Base-by-base conservation (phyloP, 148 eudicot species). In the Gaultheria prostrata region DNA sequence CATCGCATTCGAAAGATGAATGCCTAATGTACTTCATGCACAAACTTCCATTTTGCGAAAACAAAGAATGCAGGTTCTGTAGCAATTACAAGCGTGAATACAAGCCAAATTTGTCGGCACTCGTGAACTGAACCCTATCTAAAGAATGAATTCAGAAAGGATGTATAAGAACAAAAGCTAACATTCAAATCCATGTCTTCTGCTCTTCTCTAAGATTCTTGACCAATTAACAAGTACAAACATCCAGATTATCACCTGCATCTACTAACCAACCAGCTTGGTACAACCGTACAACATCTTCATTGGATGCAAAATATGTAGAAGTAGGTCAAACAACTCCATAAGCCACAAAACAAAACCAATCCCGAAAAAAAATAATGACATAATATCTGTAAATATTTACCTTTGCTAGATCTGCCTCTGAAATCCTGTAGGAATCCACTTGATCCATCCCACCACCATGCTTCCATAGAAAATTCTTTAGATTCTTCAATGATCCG, bases 401-500 rank as follows among this genome's bases (percentile, higher is more conserved):
- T 89, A 96, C 99, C 99, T 94, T 89, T 32, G 91, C 85, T 61
- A 91, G 83, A 69, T 94, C 97, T 43, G 77, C 83, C 61, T 91
- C 94, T 5, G 91, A 78, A 82, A 96, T 71, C 67, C 92, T 83
- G 82, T 90, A 92, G 69, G 89, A 86, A 85, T 94, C 95, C 78
- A 91, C 80, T 50, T 89, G 89, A 84, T 91, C 90, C 92, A 87
- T 90, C 20, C 91, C 92, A 78, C 95, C 94, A 80, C 99, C 94
- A 75, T 92, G 89, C 79, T 91, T 94, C 98, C 98, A 94, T 79
- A 96, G 70, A 83, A 96, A 96, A 81, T 89, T 91, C 93, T 94
- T 94, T 85, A 94, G 85, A 72, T 89, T 90, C 92, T 92, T 92
- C 90, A 83, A 83, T 96, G 98, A 70, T 93, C 95, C 78, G 46